Evolutionary conservation across 163 green algal species (phyloP), one percentile per base, ranked within the genome.

Genomic region (Volvox carteri): DNA sequence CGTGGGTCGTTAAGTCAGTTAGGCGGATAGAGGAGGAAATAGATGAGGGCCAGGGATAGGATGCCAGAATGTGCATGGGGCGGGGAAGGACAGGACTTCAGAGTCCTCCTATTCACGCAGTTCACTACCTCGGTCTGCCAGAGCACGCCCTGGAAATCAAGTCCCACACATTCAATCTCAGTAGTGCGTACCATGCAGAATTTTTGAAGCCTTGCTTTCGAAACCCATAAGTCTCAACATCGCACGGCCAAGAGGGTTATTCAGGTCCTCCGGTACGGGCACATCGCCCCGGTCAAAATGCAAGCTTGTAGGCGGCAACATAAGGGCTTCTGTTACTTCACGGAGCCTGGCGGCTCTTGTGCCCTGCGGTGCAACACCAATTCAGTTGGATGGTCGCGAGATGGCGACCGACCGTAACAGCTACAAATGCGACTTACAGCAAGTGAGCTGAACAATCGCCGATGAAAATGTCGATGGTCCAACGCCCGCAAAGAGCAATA

Each of bases 181-280:
- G 28, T 12, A 65, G 54, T 23, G 7, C 85, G n/a, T 37, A 84
- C 90, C 88, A 33, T 93, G 91, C 11, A 78, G 9, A 6, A 93
- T 74, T 74, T 88, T 79, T 70, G 89, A 88, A 30, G 68, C 70
- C 41, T 78, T 84, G 52, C 91, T 86, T 56, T 92, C 91, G 2
- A 89, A 89, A 19, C 91, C 91, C 41, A 92, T 86, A 0, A 88
- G 46, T 30, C 46, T 54, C 28, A 93, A 58, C 65, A 93, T 67
- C 1, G 70, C 85, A 16, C 85, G 86, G 7, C 78, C 75, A 0
- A 84, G 48, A 19, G 84, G 72, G 54, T 84, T 89, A 73, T 93
- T 88, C n/a, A 93, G 83, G 78, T 90, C 75, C 16, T 60, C 42
- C 30, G 87, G 87, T 81, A 92, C 89, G 23, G 44, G 56, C 30